A percentile compares a stretch with the other conserved stretches of the same genome.
Evolutionary conservation across 108 stramenopile species (phyloP).

Genomic region (Pseudonitzschia multiseries): DNA sequence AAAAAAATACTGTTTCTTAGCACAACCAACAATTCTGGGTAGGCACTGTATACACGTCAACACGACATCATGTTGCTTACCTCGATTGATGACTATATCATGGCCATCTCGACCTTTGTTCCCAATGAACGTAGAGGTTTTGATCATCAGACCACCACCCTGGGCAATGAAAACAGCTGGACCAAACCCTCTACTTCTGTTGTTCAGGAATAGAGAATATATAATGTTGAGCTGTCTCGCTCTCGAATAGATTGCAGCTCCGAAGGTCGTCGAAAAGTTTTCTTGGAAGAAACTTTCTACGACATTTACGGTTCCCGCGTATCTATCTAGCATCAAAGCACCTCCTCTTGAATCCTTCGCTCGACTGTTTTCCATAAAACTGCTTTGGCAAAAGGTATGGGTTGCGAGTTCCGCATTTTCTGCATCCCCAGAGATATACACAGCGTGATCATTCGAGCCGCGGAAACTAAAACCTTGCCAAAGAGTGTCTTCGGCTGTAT

Average conservation of each 20-base stretch:
- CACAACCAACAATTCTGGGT: not conserved
- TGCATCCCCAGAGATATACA: not conserved
- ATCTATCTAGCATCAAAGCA: slow-evolving; percentile 23
- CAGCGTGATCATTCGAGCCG: slow-evolving; percentile 11
- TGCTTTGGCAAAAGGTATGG: slow-evolving; percentile 18
- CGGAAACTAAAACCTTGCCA: slow-evolving; percentile 13
- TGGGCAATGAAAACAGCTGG: slow-evolving; percentile 20
- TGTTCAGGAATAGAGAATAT: slow-evolving; percentile 8
- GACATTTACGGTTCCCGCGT: slow-evolving; percentile 24
- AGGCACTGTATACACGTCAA: not conserved
- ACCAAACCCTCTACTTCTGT: slow-evolving; percentile 15
- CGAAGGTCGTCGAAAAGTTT: slow-evolving; percentile 24
- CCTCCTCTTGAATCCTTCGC: slow-evolving; percentile 24
- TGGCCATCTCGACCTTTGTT: slow-evolving; percentile 22
- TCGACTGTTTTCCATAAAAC: slow-evolving; percentile 14
- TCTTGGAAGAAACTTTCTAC: slow-evolving; percentile 20
- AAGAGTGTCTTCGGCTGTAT: slow-evolving; percentile 7
- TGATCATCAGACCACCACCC: slow-evolving; percentile 21
- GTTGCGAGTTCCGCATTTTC: slow-evolving; percentile 8
- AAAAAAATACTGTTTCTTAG: not conserved
- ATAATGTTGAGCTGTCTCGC: slow-evolving; percentile 26
- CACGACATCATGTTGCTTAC: slow-evolving; percentile 1
- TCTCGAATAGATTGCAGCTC: slow-evolving; percentile 28
- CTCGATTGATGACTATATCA: slow-evolving; percentile 16
- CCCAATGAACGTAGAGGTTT: slow-evolving; percentile 12